These are phyloP conservation scores for Irpex sp. DNA, from an alignment of 1,284 basidiomycete genomes.

Conservation along the genomic window DNA sequence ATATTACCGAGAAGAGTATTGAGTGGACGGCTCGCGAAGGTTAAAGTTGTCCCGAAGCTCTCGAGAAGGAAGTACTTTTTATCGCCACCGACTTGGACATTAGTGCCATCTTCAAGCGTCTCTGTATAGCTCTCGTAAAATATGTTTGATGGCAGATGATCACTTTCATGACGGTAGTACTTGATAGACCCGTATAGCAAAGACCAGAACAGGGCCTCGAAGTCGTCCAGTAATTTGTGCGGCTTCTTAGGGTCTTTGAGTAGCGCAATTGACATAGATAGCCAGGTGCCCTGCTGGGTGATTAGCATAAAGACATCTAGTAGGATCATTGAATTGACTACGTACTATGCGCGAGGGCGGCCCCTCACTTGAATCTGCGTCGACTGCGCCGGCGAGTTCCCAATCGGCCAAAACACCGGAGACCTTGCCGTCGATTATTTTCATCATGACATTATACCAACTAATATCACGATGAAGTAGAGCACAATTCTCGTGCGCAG, in stretches of 20 bases:
- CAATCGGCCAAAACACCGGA: constrained; percentile 3
- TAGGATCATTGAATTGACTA: neutral
- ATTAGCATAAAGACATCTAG: neutral
- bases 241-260: neutral
- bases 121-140: neutral
- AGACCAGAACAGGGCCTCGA: constrained; percentile 5
- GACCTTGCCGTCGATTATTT: neutral
- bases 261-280: constrained; percentile 2
- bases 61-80: neutral
- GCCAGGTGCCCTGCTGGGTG: neutral
- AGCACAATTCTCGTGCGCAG: neutral
- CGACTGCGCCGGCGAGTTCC: neutral
- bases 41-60: neutral
- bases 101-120: neutral
- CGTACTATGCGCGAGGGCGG: neutral
- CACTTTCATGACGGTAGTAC: neutral
- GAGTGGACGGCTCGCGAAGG: neutral
- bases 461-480: constrained; percentile 6
- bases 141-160: neutral
- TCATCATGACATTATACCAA: constrained; percentile 3
- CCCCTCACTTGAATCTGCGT: neutral
- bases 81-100: neutral
- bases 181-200: neutral
- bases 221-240: constrained; percentile 1
- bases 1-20: neutral